Percentiles rank a stretch among this genome's conserved stretches.
Conservation (phyloP, 2,329 filamentous ascomycete genomes). For the Incumbomyces lentus region DNA sequence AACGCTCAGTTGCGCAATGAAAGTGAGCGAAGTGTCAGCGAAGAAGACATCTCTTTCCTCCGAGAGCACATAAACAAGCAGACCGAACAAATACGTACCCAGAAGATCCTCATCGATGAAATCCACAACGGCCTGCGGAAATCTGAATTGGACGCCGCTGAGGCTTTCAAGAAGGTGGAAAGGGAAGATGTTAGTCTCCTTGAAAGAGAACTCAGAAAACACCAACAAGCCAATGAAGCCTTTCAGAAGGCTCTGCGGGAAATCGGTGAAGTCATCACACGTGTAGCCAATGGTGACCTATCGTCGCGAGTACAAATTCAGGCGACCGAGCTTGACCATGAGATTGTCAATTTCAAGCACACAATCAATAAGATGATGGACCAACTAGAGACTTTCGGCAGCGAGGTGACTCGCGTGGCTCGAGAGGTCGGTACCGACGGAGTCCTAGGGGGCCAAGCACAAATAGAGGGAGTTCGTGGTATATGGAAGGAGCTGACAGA, state of each 20-base stretch:
- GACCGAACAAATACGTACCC: conserved; percentile 79
- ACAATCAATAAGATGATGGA: conserved; percentile 99
- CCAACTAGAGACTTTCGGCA: conserved; percentile 90
- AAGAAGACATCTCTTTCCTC: conserved; percentile 74
- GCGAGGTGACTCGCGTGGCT: conserved; percentile 87
- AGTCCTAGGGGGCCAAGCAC: conserved; percentile 83
- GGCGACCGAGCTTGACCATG: conserved; percentile 91
- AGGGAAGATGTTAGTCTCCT: conserved; percentile 78
- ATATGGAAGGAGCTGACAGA: conserved; percentile 96
- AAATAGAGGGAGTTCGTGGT: conserved; percentile 86
- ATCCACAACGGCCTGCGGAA: conserved; percentile 77
- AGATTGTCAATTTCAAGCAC: conserved; percentile 94
- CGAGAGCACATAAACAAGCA: conserved; percentile 89
- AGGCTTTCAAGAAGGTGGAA: conserved; percentile 71
- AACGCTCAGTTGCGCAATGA: conserved; percentile 33
- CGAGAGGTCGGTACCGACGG: conserved; percentile 95
- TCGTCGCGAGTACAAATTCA: conserved; percentile 97
- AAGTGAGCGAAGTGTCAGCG: conserved; percentile 50
- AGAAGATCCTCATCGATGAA: conserved; percentile 73
- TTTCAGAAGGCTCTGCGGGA: conserved; percentile 96
- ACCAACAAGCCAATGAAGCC: conserved; percentile 94
- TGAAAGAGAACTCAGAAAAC: conserved; percentile 89
- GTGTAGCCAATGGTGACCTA: conserved; percentile 86
- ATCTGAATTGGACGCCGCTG: conserved; percentile 75
- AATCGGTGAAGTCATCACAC: conserved; percentile 94